Conservation (phyloP, 2,329 filamentous ascomycete species). For the Magnaporthiopsis poae region DNA sequence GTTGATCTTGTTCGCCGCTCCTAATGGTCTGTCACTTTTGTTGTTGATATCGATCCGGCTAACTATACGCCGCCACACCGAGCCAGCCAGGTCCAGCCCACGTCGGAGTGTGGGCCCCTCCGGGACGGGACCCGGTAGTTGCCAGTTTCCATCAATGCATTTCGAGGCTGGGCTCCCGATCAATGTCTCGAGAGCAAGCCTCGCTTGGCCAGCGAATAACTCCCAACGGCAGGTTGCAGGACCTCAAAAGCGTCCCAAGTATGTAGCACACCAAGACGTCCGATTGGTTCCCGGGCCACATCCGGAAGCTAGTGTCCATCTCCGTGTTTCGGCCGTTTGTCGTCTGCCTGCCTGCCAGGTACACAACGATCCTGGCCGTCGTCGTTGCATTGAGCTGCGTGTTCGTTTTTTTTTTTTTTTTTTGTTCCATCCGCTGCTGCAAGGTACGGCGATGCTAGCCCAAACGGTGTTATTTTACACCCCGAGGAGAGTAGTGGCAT, state of each 20-base stretch:
- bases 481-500: neutral
- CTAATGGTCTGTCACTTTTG: too few relatives aligned
- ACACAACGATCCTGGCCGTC: neutral
- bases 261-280: neutral
- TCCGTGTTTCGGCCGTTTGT: neutral
- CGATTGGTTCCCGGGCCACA: neutral
- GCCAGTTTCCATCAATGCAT: neutral
- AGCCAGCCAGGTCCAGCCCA: neutral
- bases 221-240: neutral
- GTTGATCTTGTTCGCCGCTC: too few relatives aligned
- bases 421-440: neutral
- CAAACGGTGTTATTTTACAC: neutral
- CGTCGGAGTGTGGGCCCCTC: too few relatives aligned
- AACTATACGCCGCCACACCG: neutral
- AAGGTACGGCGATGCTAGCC: neutral
- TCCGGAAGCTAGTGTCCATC: neutral
- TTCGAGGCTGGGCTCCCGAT: too few relatives aligned
- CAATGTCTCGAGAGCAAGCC: neutral
- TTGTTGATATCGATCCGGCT: too few relatives aligned
- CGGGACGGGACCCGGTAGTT: neutral
- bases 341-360: neutral
- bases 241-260: neutral
- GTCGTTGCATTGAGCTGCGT: neutral
- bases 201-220: too few relatives aligned
- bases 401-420: neutral